Base-by-base conservation (phyloP, 2,329 filamentous ascomycete genomes). In the Chrysoporthe cubensis region DNA sequence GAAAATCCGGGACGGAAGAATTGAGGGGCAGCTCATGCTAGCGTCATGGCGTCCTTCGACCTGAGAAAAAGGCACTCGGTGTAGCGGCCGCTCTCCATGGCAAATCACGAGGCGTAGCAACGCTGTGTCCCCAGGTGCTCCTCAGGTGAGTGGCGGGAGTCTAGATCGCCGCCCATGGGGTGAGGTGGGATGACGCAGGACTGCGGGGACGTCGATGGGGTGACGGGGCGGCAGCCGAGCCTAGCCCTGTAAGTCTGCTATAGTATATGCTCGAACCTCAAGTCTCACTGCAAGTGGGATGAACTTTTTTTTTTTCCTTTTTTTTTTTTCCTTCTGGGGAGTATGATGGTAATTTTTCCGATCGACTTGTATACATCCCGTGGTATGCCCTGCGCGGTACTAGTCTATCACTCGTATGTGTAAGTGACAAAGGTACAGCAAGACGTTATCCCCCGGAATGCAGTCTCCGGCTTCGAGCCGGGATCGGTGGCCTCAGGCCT, bases 111-210 rank as follows among this genome's bases (percentile, higher is more conserved):
- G 9, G 37, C 37, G 26, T 26, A 26, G 26, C 26, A 26, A 26
- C 26, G 26, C 26, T 26, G 26, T 26, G 26, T 26, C 26, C 26
- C 26, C 26, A 26, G 48, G 21, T n/a, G n/a, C 56, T 40, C 18
- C 13, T 14, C 40, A 43, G 50, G 50, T 42, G 65, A 58, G 54
- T 52, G 52, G 60, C 48, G n/a, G 44, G 34, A 58, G 48, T 65
- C 62, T 67, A 68, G 65, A 63, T 54, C 57, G 58, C 52, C 50
- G 58, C 62, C 59, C 64, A 62, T 69, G 68, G 68, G 61, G 52
- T 64, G 37, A 66, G 26, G 65, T 67, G 62, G 65, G 65, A 69
- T 69, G 68, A 69, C 62, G 65, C 64, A 66, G 64, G 66, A 52
- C n/a, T 69, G 67, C 67, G 62, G 62, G 62, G 62, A 37, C 46